Conservation (phyloP, 345 rosid genomes). For the Firmiana major region DNA sequence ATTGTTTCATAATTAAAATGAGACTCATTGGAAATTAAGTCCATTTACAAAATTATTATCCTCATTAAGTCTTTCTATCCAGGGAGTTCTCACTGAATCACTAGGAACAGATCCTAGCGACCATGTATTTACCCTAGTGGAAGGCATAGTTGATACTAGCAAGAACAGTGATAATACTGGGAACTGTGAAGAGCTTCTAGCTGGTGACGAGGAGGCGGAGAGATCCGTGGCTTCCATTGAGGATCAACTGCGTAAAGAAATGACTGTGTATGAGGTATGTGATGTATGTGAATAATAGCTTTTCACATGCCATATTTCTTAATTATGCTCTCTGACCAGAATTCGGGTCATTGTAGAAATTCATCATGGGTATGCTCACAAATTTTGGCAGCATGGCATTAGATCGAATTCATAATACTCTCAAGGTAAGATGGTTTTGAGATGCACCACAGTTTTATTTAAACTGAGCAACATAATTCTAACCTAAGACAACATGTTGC, state of each 20-base stretch:
- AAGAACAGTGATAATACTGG: constrained; percentile 48
- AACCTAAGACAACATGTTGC: constrained; percentile 7
- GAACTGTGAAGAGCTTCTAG: constrained; percentile 53
- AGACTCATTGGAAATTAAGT: constrained; percentile 7
- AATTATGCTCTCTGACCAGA: not conserved
- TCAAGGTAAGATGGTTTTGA: constrained; percentile 52
- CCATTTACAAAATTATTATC: not conserved
- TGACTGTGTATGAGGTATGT: constrained; percentile 83
- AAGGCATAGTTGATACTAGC: constrained; percentile 53
- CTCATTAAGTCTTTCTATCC: constrained; percentile 17
- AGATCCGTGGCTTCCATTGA: constrained; percentile 73
- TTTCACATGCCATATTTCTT: not conserved
- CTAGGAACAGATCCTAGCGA: constrained; percentile 41
- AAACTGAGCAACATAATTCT: not conserved
- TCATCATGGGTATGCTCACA: constrained; percentile 93
- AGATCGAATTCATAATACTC: constrained; percentile 87
- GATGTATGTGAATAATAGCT: constrained; percentile 11
- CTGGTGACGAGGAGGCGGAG: constrained; percentile 81
- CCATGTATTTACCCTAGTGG: constrained; percentile 59
- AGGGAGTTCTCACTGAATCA: constrained; percentile 88
- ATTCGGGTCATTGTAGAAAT: constrained; percentile 55
- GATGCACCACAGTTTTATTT: not conserved
- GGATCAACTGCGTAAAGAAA: constrained; percentile 87
- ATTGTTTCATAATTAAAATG: not conserved
- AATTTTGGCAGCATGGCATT: constrained; percentile 88